Conservation (phyloP, 2,329 filamentous ascomycete species). For the Microascus cirrosus region DNA sequence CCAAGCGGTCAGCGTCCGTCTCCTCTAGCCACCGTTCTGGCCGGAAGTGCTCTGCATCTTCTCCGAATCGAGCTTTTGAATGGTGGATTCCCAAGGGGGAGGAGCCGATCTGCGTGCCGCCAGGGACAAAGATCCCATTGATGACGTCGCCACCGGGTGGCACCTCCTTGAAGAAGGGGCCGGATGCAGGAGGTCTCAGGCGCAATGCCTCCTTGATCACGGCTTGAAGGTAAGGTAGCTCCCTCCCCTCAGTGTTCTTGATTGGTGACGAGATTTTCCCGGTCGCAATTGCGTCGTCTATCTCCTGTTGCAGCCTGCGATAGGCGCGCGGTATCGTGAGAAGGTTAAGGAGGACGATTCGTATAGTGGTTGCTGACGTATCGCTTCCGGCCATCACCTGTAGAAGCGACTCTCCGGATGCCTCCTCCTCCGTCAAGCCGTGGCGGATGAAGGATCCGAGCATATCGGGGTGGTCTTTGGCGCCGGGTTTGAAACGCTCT, state of each 20-base stretch:
- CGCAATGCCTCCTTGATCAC: slow-evolving; percentile 37
- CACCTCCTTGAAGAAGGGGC: slow-evolving; percentile 20
- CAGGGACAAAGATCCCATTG: slow-evolving; percentile 28
- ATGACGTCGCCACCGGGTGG: slow-evolving; percentile 25
- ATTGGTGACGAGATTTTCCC: slow-evolving; percentile 16
- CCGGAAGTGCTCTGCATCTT: slow-evolving; percentile 28
- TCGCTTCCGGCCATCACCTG: slow-evolving; percentile 25
- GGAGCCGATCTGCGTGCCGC: slow-evolving; percentile 31
- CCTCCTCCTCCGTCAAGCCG: slow-evolving; percentile 18
- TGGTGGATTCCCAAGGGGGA: slow-evolving; percentile 27
- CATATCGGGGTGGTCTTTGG: slow-evolving; percentile 21
- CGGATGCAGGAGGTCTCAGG: slow-evolving; percentile 29
- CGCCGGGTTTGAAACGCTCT: slow-evolving; percentile 12
- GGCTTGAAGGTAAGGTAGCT: slow-evolving; percentile 35
- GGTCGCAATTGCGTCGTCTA: slow-evolving; percentile 21
- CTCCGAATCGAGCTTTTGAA: slow-evolving; percentile 22
- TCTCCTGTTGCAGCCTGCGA: slow-evolving; percentile 32
- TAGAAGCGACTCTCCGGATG: slow-evolving; percentile 18
- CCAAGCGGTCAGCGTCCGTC: slow-evolving; percentile 18
- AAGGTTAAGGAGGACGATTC: slow-evolving; percentile 38
- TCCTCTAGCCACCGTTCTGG: slow-evolving; percentile 35
- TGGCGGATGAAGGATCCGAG: slow-evolving; percentile 28
- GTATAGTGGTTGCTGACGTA: slow-evolving; percentile 23
- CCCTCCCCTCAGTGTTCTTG: slow-evolving; percentile 22
- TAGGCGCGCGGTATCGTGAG: slow-evolving; percentile 36